Base-by-base conservation (phyloP, 2,329 filamentous ascomycete genomes). In the Dothideomycetes sp. region DNA sequence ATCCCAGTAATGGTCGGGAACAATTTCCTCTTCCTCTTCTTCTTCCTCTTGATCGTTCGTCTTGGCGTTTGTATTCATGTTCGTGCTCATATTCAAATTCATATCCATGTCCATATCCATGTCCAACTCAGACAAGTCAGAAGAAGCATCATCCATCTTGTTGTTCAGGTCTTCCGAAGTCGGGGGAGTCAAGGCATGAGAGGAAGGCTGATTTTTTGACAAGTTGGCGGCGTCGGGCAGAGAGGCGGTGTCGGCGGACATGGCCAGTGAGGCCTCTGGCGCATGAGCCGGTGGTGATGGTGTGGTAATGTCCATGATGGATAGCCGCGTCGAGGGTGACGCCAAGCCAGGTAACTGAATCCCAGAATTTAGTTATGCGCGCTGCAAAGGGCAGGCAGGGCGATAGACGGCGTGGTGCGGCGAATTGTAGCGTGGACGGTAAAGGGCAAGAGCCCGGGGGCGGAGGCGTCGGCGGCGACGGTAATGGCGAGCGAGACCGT, bases 1-100 rank as follows among this genome's bases (percentile, higher is more conserved):
- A 40, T 76, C 88, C 56, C 86, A 94, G 69, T 85, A 95, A 61
- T 94, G 81, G 57, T 88, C 85, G 1, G 89, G 89, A 33, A 80
- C 69, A 41, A 94, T 74, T 40, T 91, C 84, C 51, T 82, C 83
- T 52, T 84, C 80, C 51, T 86, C 81, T 33, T 76, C 73, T n/a
- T n/a, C n/a, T 42, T 71, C 68, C n/a, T n/a, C n/a, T n/a, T n/a
- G n/a, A n/a, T n/a, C n/a, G n/a, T n/a, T n/a, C n/a, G n/a, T n/a
- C n/a, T n/a, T n/a, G n/a, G n/a, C n/a, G n/a, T n/a, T n/a, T n/a
- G n/a, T 86, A 94, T 69, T 85, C 95, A 61, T 94, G 81, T 57
- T 87, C 84, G 1, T 88, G 89, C 34, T 80, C 68, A 41, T 94
- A 74, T 41, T 91, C 83, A 51, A 82, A 82, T 52, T 84, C 80